phyloP scores from a whole-genome alignment of 495 filamentous ascomycete species.

The Podospora pseudocomata region DNA sequence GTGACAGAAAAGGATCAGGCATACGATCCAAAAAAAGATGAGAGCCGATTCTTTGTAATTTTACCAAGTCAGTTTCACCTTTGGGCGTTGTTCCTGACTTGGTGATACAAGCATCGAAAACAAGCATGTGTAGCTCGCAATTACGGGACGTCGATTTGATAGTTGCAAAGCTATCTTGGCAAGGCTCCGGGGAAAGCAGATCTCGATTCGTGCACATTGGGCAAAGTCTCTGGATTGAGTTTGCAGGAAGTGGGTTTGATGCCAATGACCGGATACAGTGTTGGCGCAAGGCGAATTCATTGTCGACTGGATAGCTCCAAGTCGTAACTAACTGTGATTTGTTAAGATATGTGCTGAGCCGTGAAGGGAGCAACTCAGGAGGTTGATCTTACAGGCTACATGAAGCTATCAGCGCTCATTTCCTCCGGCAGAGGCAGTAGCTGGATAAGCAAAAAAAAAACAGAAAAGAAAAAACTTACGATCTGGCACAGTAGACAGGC shows the following conservation, averaged over 20 bases:
- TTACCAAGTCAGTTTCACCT: background rate
- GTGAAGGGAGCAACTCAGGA: too few relatives aligned
- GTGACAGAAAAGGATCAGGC: background rate
- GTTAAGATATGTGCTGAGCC: background rate
- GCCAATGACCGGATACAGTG: background rate
- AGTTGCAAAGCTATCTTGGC: background rate
- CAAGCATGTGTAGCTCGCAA: background rate
- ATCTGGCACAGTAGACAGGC: background rate
- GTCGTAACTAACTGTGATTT: background rate
- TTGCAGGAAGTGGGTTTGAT: background rate
- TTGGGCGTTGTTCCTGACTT: background rate
- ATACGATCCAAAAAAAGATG: background rate
- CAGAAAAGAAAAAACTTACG: background rate
- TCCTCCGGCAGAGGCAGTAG: background rate
- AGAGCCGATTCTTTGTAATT: background rate
- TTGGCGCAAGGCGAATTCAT: background rate
- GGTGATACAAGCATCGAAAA: background rate
- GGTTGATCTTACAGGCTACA: background rate
- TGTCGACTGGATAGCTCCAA: slow-evolving; percentile 6
- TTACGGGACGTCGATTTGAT: background rate
- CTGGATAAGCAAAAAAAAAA: too few relatives aligned
- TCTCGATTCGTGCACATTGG: background rate
- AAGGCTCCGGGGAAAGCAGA: background rate
- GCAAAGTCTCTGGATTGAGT: background rate
- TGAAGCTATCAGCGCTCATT: background rate